Evolutionary conservation across 1,139 yeast species (phyloP).

Genomic region (Geotrichum phurueaensis): DNA sequence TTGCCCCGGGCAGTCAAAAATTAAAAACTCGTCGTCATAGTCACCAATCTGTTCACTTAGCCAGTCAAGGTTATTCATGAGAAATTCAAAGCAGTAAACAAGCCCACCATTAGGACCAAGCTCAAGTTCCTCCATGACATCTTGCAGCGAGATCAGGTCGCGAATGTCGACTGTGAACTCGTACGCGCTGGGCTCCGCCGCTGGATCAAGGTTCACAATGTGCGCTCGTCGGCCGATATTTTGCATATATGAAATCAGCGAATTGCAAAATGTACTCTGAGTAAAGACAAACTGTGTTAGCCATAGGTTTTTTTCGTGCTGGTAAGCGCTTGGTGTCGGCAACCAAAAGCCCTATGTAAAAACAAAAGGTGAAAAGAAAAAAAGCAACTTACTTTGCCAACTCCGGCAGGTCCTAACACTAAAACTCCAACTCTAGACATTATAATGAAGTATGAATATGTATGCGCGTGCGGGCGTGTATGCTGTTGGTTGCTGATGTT

Average conservation of each 20-base stretch:
- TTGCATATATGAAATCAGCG: conserved; percentile 83
- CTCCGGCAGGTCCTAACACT: conserved; percentile 97
- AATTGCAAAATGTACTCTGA: conserved; percentile 67
- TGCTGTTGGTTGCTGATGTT: background rate
- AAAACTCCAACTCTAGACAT: conserved; percentile 97
- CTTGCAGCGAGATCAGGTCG: conserved; percentile 83
- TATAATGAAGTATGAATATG: background rate
- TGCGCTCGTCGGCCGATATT: conserved; percentile 89
- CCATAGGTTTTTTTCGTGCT: conserved; percentile 36
- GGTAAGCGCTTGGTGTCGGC: background rate
- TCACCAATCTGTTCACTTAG: conserved; percentile 92
- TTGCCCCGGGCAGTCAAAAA: conserved; percentile 97
- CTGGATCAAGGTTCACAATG: conserved; percentile 92
- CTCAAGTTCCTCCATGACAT: conserved; percentile 94
- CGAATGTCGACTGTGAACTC: conserved; percentile 91
- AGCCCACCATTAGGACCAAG: conserved; percentile 96
- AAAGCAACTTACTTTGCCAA: conserved; percentile 51
- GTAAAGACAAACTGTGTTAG: background rate
- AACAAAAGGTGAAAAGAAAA: background rate
- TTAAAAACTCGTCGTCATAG: conserved; percentile 83
- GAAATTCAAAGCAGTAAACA: conserved; percentile 82
- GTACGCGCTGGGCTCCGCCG: conserved; percentile 88
- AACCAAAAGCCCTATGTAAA: background rate
- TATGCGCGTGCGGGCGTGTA: background rate
- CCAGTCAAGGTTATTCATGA: conserved; percentile 90